Percentiles rank a stretch among this genome's conserved stretches.
phyloP scores from a whole-genome alignment of 164 flowering plant species.

The Macadamia tetraphylla region DNA sequence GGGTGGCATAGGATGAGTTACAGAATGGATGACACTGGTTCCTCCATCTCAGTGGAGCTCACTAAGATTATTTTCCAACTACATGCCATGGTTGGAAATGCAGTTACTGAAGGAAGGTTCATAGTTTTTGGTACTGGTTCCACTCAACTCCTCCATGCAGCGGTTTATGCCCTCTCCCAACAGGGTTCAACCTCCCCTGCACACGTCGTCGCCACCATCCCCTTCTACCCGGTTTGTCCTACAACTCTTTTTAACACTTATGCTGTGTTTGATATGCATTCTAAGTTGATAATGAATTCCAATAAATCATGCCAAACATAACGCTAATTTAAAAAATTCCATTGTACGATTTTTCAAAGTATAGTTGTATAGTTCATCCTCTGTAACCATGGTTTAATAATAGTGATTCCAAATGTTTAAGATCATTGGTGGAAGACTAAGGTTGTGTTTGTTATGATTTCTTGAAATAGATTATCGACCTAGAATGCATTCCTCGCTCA shows the following conservation, averaged over 20 bases:
- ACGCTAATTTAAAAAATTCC: too few species aligned
- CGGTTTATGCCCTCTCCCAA: conserved; percentile 51
- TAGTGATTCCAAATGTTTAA: too few species aligned
- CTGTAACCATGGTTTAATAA: too few species aligned
- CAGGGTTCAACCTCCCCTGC: conserved; percentile 26
- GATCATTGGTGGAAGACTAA: too few species aligned
- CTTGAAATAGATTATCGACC: too few species aligned
- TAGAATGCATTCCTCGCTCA: too few species aligned
- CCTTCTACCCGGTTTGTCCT: conserved; percentile 44
- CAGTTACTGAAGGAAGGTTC: conserved; percentile 39
- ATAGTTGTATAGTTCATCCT: too few species aligned
- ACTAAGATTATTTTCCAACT: conserved; percentile 34
- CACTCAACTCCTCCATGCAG: conserved; percentile 64
- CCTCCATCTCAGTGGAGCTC: conserved; percentile 30
- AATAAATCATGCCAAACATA: too few species aligned
- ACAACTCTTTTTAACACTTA: neutral
- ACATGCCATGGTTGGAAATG: conserved; percentile 55
- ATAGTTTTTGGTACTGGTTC: conserved; percentile 68
- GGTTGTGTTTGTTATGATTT: too few species aligned
- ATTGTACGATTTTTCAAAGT: too few species aligned
- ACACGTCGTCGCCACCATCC: conserved; percentile 49
- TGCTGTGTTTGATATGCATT: too few species aligned
- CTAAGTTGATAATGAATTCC: too few species aligned
- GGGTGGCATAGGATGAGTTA: conserved; percentile 84
- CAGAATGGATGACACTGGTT: conserved; percentile 6